Conservation (phyloP, 192 early-diverging fungal species). For the Podila epicladia region DNA sequence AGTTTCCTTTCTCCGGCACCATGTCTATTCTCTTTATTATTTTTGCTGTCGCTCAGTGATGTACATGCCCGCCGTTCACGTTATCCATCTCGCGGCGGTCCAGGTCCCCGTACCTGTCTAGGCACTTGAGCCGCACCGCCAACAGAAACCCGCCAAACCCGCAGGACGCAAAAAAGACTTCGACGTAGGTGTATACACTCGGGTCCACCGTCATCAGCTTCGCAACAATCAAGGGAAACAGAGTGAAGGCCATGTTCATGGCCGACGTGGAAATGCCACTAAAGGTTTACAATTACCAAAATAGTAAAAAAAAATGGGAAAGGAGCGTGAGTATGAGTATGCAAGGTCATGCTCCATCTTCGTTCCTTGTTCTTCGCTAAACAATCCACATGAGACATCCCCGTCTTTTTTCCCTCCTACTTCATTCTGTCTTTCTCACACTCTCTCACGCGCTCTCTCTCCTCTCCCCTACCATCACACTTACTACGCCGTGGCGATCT, state of each 20-base stretch:
- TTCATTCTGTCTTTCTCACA: too few species aligned
- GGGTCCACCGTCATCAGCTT: constrained; percentile 34
- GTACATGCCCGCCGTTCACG: background rate
- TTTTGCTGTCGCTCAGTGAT: background rate
- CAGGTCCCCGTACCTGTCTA: constrained; percentile 25
- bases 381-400: background rate
- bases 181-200: constrained; percentile 33
- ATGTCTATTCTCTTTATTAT: background rate
- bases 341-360: background rate
- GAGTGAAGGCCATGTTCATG: constrained; percentile 46
- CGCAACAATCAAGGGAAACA: constrained; percentile 48
- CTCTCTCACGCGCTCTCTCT: too few species aligned
- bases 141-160: constrained; percentile 39
- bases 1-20: background rate
- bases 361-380: background rate
- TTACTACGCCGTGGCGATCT: constrained; percentile 47
- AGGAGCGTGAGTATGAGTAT: too few species aligned
- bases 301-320: background rate
- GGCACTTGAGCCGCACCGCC: constrained; percentile 26
- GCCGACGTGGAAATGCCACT: constrained; percentile 42
- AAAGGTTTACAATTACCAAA: background rate
- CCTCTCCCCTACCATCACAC: background rate
- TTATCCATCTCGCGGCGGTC: constrained; percentile 29
- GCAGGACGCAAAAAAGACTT: constrained; percentile 40
- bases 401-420: too few species aligned